Base-by-base conservation (phyloP, 768 basidiomycete species). In the Amanita subjunquillea region DNA sequence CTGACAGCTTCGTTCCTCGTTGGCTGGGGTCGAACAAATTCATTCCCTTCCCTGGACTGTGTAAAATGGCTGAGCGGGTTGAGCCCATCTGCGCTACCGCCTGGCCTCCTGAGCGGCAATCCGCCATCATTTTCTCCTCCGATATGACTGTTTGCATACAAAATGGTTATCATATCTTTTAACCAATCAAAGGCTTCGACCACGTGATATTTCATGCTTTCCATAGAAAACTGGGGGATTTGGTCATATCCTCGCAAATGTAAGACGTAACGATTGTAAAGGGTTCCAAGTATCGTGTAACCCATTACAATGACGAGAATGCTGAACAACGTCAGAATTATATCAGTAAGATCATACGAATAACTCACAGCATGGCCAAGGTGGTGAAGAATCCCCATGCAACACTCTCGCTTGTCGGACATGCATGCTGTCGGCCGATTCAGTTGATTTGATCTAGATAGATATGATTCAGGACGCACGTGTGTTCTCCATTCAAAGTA, bases 401-500 rank as follows among this genome's bases (percentile, higher is more conserved):
- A 36, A 75, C 65, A 51, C 78, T 67, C 42, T 73, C 70, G 63
- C 82, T 79, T 0, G 80, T 79, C 7, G 87, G 79, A 61, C 90
- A 92, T 6, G 90, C 90, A 60, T 74, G 73, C 85, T 88, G 53
- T 36, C 4, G 47, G 13, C 15, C 57, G 40, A 55, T 34, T 48
- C 20, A 39, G 23, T 15, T 46, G 32, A 49, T 22, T 30, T 22
- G 46, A 38, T 44, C 17, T 4, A 25, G 37, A 46, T 45, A 52
- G 47, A 34, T 29, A 38, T 25, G 41, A 7, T 41, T 29, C n/a
- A 25, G 22, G 5, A 65, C 78, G 60, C 57, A 91, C 90, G 58
- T 80, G 81, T 4, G 87, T 91, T 51, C 76, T 72, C 91, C 91
- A 94, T 69, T 93, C 89, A 37, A 94, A 67, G 54, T 86, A 78